Base-by-base conservation (phyloP, 2,329 filamentous ascomycete species). In the Stagonosporopsis vannaccii region DNA sequence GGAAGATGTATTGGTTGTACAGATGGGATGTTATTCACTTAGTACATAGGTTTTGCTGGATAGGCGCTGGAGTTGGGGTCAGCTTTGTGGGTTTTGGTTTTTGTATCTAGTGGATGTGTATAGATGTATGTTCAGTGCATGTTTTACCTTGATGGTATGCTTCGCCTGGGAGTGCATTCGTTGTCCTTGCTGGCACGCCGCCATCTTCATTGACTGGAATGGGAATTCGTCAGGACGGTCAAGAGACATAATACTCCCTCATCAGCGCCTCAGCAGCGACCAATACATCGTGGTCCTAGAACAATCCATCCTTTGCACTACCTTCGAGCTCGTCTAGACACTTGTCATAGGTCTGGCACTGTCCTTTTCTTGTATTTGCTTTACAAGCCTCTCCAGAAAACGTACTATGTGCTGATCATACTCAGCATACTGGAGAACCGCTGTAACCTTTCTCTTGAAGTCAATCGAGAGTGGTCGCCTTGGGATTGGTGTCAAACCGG, bases 351-450 rank as follows among this genome's bases (percentile, higher is more conserved):
- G 48, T 61, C 35, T 68, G 58, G 28, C 62, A 69, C 67, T 69
- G 25, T 17, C 2, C 4, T 3, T 2, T 32, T 28, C 63, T 1
- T 62, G 47, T 9, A 23, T 30, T 32, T 28, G 11, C 9, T 26
- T 5, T 12, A n/a, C 1, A 19, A 11, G 35, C 4, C n/a, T 7
- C 13, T 32, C 26, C 22, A n/a, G 4, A 22, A 15, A 5, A 43
- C 59, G 40, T 43, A 69, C 67, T 61, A 67, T 66, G 20, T 66
- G 51, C 30, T 60, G 47, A 45, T 69, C 68, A 22, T 62, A 48
- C 28, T 57, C 40, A 11, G 66, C 65, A 36, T 72, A 72, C 25
- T 60, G 51, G 41, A 66, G 59, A 45, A 69, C 68, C 1, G 67
- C 53, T 32, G 56, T 45, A 9, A 43, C 30, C 33, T 68, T 68